Conservation (phyloP, 352 stramenopile genomes). For the Globisporangium alternatum region DNA sequence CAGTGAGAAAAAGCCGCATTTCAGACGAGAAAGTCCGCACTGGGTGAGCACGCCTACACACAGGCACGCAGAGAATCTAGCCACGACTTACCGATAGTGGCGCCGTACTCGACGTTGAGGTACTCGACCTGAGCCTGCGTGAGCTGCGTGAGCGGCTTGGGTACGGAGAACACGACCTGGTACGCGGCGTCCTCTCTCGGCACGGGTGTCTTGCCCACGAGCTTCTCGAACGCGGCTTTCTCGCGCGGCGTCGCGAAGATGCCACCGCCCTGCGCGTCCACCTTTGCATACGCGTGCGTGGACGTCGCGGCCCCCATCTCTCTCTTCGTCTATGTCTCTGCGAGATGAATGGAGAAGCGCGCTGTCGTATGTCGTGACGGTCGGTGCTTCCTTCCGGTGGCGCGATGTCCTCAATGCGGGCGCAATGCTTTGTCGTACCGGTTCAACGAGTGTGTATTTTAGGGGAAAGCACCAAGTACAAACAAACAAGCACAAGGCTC, state of each 20-base stretch:
- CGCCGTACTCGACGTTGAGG: slow-evolving; percentile 61
- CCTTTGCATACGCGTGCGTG: slow-evolving; percentile 19
- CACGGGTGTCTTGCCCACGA: slow-evolving; percentile 50
- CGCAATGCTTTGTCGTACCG: not conserved
- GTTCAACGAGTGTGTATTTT: not conserved
- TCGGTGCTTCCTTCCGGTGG: not conserved
- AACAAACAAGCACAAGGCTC: not conserved
- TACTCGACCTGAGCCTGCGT: slow-evolving; percentile 55
- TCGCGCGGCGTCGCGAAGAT: slow-evolving; percentile 52
- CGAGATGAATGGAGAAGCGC: not conserved
- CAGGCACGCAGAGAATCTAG: not conserved
- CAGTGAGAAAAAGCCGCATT: not conserved
- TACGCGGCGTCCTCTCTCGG: slow-evolving; percentile 55
- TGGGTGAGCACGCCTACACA: not conserved
- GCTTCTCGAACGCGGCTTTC: slow-evolving; percentile 68
- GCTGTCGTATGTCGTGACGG: not conserved
- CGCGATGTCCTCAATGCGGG: slow-evolving; percentile 4
- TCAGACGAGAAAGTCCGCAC: not conserved
- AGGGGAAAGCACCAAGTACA: not conserved
- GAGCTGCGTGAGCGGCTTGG: slow-evolving; percentile 45
- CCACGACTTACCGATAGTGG: slow-evolving; percentile 44
- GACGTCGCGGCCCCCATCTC: slow-evolving; percentile 49
- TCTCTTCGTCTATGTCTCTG: not conserved
- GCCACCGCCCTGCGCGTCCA: slow-evolving; percentile 15
- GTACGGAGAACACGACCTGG: slow-evolving; percentile 35